Percentiles rank a stretch among this genome's conserved stretches.
These are phyloP conservation scores for Phytophthora quininea DNA, from an alignment of 352 stramenopile genomes.

Conservation along the genomic window DNA sequence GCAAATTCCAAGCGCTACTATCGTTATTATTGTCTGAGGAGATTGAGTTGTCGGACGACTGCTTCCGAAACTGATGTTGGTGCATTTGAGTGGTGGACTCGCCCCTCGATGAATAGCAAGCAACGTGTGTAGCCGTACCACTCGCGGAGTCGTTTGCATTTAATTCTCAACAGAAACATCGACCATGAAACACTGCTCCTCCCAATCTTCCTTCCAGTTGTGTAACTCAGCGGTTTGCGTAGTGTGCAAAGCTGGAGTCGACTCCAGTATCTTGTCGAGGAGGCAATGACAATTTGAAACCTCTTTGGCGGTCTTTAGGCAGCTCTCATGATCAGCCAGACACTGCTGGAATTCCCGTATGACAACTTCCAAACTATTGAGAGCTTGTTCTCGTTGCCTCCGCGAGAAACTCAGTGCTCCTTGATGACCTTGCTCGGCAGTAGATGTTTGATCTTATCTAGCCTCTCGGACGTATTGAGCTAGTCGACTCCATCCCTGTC, in stretches of 20 bases:
- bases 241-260: constrained; percentile 6
- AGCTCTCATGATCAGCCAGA: constrained; percentile 15
- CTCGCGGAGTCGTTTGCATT: background rate
- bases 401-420: background rate
- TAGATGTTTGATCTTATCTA: background rate
- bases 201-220: constrained; percentile 9
- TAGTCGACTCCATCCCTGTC: constrained; percentile 11
- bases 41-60: too few species aligned
- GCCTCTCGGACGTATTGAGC: constrained; percentile 5
- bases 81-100: too few species aligned
- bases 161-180: background rate
- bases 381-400: constrained; percentile 1
- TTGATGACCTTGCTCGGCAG: background rate
- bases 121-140: too few species aligned
- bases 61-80: too few species aligned
- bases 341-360: constrained; percentile 10
- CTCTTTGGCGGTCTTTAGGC: constrained; percentile 1
- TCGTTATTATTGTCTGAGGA: constrained; percentile 1
- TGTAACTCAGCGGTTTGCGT: constrained; percentile 13
- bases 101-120: too few species aligned
- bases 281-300: constrained; percentile 4
- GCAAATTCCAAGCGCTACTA: background rate
- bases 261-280: constrained; percentile 7
- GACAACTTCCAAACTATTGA: constrained; percentile 2
- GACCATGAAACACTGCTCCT: constrained; percentile 4